phyloP scores from a whole-genome alignment of 2,329 filamentous ascomycete genomes.

The Elsinoe fawcettii region DNA sequence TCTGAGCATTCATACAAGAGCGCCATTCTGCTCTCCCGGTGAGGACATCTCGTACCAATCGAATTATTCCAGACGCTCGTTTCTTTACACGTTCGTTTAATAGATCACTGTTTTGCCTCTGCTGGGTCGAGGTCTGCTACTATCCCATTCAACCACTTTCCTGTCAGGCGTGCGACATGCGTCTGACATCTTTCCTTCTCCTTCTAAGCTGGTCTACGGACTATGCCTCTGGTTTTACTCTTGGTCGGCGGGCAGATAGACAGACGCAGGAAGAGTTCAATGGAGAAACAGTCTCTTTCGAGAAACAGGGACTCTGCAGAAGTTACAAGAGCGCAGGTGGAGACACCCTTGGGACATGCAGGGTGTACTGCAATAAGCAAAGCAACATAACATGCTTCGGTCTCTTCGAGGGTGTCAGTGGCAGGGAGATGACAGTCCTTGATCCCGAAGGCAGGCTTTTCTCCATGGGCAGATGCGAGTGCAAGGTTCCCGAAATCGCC shows the following conservation, averaged over 20 bases:
- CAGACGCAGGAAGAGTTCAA: background rate
- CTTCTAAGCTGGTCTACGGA: constrained; percentile 1
- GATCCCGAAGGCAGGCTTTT: background rate
- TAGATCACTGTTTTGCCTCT: background rate
- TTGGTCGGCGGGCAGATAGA: background rate
- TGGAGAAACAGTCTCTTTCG: background rate
- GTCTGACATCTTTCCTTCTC: background rate
- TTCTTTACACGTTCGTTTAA: background rate
- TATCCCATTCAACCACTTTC: background rate
- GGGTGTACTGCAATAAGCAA: background rate
- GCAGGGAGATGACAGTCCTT: background rate
- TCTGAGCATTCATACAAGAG: background rate
- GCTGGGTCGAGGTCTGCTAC: too few species aligned
- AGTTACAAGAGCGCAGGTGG: background rate
- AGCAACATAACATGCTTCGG: background rate
- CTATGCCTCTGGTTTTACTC: background rate
- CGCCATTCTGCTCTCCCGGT: background rate
- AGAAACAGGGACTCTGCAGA: background rate
- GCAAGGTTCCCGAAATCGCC: background rate
- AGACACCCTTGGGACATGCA: background rate
- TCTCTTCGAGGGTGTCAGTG: background rate
- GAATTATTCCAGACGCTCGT: background rate
- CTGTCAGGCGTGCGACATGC: background rate
- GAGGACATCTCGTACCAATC: background rate
- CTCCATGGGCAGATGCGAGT: background rate